Evolutionary conservation across 176 grass and related monocot genomes (phyloP).

Genomic region (Leersia perrieri): DNA sequence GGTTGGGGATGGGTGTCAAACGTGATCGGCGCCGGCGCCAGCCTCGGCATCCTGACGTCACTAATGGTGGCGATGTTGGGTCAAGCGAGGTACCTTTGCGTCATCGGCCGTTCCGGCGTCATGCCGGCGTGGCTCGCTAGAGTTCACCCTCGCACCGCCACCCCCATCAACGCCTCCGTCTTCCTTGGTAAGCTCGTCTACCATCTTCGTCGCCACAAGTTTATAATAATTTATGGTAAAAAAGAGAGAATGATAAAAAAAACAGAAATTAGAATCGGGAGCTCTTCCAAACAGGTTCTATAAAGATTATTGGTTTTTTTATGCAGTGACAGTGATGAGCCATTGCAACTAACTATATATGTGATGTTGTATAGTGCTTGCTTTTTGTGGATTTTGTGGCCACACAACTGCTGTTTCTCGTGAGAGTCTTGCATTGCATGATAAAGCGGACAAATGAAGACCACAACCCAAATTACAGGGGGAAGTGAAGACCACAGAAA

Average conservation of each 20-base stretch:
- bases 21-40: conserved; percentile 70
- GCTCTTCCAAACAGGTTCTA: background rate
- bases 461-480: too few relatives aligned
- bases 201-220: too few relatives aligned
- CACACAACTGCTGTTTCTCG: background rate
- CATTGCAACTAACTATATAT: background rate
- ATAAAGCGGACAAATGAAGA: background rate
- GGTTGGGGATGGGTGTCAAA: conserved; percentile 88
- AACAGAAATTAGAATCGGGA: background rate
- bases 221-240: too few relatives aligned
- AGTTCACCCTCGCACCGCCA: conserved; percentile 66
- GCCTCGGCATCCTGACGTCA: conserved; percentile 91
- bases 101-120: conserved; percentile 84
- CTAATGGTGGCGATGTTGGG: conserved; percentile 95
- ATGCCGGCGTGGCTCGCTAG: conserved; percentile 78
- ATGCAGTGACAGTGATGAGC: too few relatives aligned
- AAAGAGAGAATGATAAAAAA: too few relatives aligned
- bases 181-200: conserved; percentile 54
- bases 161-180: conserved; percentile 84
- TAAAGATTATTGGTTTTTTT: background rate
- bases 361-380: background rate
- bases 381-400: background rate
- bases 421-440: background rate
- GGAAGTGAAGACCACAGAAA: too few relatives aligned
- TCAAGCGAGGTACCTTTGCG: conserved; percentile 87